Conservation (phyloP, 1,139 yeast genomes). For the Lodderomyces theae region DNA sequence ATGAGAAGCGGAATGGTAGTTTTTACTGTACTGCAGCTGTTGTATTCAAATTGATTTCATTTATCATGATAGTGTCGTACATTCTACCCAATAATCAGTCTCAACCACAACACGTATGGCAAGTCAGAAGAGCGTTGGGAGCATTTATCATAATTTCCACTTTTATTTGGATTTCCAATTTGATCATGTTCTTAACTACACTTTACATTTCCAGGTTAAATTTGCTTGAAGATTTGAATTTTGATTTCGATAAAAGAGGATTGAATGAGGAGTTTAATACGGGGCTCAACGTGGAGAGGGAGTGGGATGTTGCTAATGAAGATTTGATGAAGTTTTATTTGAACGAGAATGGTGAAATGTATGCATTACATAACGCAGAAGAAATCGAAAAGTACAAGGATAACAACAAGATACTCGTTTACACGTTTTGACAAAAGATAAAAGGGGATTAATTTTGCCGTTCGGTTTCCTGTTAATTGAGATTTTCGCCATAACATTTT, state of each 20-base stretch:
- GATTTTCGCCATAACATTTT: background rate
- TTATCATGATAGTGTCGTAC: slow-evolving; percentile 13
- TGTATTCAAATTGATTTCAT: slow-evolving; percentile 17
- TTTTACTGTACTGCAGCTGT: slow-evolving; percentile 40
- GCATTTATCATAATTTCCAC: slow-evolving; percentile 40
- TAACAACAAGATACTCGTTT: slow-evolving; percentile 35
- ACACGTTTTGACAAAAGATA: slow-evolving; percentile 21
- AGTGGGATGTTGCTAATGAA: slow-evolving; percentile 3
- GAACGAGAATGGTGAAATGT: slow-evolving; percentile 37
- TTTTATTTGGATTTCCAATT: slow-evolving; percentile 39
- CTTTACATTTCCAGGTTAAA: slow-evolving; percentile 40
- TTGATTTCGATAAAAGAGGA: slow-evolving; percentile 25
- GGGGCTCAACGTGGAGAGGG: background rate
- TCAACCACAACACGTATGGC: slow-evolving; percentile 24
- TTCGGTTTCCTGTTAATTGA: background rate
- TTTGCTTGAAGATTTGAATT: slow-evolving; percentile 35
- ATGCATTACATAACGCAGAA: slow-evolving; percentile 26
- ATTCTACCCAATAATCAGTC: slow-evolving; percentile 19
- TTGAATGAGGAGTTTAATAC: slow-evolving; percentile 10
- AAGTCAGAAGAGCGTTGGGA: slow-evolving; percentile 35
- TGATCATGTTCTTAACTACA: slow-evolving; percentile 42
- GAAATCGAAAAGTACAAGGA: slow-evolving; percentile 22
- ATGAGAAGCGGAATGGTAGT: slow-evolving; percentile 43
- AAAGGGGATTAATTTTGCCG: background rate
- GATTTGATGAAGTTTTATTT: slow-evolving; percentile 28